Base-by-base conservation (phyloP, 768 basidiomycete species). In the Lentinula boryana region DNA sequence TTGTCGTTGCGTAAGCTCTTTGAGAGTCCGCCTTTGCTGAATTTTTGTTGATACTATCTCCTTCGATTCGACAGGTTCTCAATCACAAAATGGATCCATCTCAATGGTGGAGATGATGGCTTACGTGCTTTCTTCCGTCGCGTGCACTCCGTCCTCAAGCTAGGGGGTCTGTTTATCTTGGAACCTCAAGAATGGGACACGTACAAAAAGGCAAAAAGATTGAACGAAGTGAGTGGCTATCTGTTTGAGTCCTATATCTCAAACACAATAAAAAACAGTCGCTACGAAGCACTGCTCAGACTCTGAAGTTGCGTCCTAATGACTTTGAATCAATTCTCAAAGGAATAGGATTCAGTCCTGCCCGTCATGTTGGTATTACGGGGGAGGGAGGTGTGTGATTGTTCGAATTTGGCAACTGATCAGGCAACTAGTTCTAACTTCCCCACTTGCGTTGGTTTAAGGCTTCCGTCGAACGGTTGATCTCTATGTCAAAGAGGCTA, bases 31-130 rank as follows among this genome's bases (percentile, higher is more conserved):
- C 16, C 6, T 15, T 46, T 7, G 32, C 12, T 32, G 10, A 10
- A 12, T 36, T 32, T 48, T 33, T 41, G 54, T n/a, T 23, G 12
- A 33, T 35, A 15, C 16, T 7, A 33, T 31, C 18, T 58, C 18
- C 6, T 18, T 27, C 27, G 27, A 27, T 27, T 27, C 27, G 43
- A 44, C 68, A 94, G 92, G 1, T 85, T 96, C 65, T 95, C 93
- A 0, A 73, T 95, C 48, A 84, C 93, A 0, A 96, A 95, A 72
- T 96, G 94, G 94, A 91, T 95, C 33, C 94, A 96, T 71, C 76
- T 96, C 9, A 87, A 94, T 64, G 76, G 78, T 10, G 88, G 89
- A 9, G 94, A 97, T 67, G 81, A 81, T 0, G 93, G 85, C 0
- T 66, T 96, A n/a, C 64, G 70, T 38, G 61, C 64, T 0, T 92